A percentile compares a stretch with the other conserved stretches of the same genome.
Evolutionary conservation across 805 yeast genomes (phyloP).

Genomic region (Starmerella stellata): DNA sequence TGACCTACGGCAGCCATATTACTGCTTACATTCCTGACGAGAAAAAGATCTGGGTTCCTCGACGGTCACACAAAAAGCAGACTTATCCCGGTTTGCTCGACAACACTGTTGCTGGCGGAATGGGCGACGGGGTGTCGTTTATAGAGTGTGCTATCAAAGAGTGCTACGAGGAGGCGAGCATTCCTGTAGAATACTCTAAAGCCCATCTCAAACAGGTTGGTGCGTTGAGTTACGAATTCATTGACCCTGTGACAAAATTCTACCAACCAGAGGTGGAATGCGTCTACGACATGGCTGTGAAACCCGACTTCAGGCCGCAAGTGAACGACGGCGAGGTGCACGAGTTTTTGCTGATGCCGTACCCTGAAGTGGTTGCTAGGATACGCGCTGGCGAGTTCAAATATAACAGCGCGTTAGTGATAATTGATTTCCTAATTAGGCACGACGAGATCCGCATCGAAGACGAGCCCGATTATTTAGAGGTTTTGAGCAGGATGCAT

Average conservation of each 20-base stretch:
- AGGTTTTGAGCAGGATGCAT: conserved; percentile 44
- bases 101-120: conserved; percentile 88
- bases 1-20: conserved; percentile 78
- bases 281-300: conserved; percentile 51
- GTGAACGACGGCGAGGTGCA: conserved; percentile 64
- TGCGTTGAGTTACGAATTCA: conserved; percentile 39
- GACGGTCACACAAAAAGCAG: conserved; percentile 56
- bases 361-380: conserved; percentile 38
- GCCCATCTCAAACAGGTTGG: conserved; percentile 37
- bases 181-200: conserved; percentile 35
- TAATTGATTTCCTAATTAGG: conserved; percentile 73
- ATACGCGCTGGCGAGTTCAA: conserved; percentile 51
- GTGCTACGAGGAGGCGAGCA: conserved; percentile 78
- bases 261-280: conserved; percentile 82
- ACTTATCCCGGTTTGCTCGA: conserved; percentile 87
- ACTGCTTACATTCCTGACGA: conserved; percentile 39
- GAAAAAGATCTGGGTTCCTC: conserved; percentile 55
- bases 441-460: conserved; percentile 56
- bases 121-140: conserved; percentile 62
- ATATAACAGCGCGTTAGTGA: conserved; percentile 69
- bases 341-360: conserved; percentile 43
- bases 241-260: conserved; percentile 32
- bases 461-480: conserved; percentile 46
- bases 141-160: conserved; percentile 71
- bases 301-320: conserved; percentile 30